These are phyloP conservation scores for Geotrichum cucujoidarum DNA, from an alignment of 1,139 yeast genomes.

Conservation along the genomic window DNA sequence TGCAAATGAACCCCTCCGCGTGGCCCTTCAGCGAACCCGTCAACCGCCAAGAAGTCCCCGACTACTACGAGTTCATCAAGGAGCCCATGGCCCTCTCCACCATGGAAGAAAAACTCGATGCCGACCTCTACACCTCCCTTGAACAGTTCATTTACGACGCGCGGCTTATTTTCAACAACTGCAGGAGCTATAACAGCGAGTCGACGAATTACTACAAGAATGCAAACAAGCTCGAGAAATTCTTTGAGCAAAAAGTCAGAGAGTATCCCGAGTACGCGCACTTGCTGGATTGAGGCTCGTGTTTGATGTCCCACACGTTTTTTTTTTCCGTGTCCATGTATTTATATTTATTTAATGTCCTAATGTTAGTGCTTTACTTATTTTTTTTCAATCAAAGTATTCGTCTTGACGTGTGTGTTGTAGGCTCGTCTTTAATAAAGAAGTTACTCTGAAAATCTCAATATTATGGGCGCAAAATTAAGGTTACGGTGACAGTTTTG, in stretches of 20 bases:
- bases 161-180: constrained; percentile 78
- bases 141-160: constrained; percentile 91
- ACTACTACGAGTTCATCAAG: constrained; percentile 90
- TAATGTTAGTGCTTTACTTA: too few species aligned
- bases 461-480: too few species aligned
- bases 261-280: constrained; percentile 74
- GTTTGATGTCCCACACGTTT: too few species aligned
- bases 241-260: constrained; percentile 70
- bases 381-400: too few species aligned
- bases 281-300: too few species aligned
- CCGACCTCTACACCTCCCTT: constrained; percentile 83
- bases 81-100: constrained; percentile 89
- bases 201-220: constrained; percentile 85
- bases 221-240: constrained; percentile 88
- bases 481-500: too few species aligned
- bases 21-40: constrained; percentile 98
- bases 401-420: too few species aligned
- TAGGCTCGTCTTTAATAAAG: too few species aligned
- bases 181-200: constrained; percentile 84
- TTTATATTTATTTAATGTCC: too few species aligned
- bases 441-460: too few species aligned
- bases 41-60: constrained; percentile 89
- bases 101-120: constrained; percentile 90
- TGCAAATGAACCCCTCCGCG: constrained; percentile 94
- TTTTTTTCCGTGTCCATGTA: too few species aligned